phyloP scores from a whole-genome alignment of 441 rosid genomes.

The Hura crepitans region DNA sequence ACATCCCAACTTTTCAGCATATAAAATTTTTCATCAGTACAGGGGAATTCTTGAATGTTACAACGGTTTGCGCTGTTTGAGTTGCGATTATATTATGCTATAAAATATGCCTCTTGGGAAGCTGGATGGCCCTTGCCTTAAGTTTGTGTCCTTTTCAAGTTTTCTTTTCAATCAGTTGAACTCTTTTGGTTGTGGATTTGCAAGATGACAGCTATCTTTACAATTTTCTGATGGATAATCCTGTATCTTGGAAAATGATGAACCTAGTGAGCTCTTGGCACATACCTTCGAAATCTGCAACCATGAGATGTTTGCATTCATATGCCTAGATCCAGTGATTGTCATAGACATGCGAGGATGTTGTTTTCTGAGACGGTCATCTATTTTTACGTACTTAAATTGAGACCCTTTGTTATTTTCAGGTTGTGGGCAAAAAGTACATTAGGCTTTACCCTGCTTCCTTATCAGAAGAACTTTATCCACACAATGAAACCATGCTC shows the following conservation, averaged over 20 bases:
- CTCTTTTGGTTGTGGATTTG: not conserved
- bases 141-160: not conserved
- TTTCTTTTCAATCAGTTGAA: not conserved
- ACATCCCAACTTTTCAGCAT: too few species aligned
- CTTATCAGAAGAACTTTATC: slow-evolving; percentile 66
- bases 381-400: not conserved
- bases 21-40: not conserved
- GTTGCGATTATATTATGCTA: not conserved
- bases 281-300: not conserved
- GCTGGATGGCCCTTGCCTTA: not conserved
- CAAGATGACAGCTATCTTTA: not conserved
- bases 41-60: not conserved
- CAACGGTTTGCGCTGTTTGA: too few species aligned
- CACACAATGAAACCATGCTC: slow-evolving; percentile 79
- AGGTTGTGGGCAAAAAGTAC: slow-evolving; percentile 94
- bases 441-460: slow-evolving; percentile 76
- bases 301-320: not conserved
- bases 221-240: not conserved
- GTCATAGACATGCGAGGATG: not conserved
- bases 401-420: slow-evolving; percentile 13
- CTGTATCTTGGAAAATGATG: not conserved
- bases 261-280: not conserved
- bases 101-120: not conserved
- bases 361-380: not conserved
- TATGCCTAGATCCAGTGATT: not conserved